Percentiles rank a stretch among this genome's conserved stretches.
Conservation (phyloP, 2,329 filamentous ascomycete species). For the Ophiostoma piceae region DNA sequence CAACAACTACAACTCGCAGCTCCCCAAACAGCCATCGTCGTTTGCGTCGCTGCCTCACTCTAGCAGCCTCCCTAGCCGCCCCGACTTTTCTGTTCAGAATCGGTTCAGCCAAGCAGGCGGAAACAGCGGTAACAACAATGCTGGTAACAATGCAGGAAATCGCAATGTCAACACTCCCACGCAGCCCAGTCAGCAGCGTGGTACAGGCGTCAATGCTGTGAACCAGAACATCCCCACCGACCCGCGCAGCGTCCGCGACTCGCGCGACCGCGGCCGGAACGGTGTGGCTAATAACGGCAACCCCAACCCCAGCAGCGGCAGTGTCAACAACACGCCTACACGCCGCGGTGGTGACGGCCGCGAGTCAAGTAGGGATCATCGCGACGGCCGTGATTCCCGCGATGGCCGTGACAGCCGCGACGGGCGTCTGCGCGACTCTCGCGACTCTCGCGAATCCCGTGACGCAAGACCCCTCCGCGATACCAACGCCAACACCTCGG, state of each 20-base stretch:
- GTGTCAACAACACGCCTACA: conserved; percentile 20
- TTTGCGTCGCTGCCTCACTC: conserved; percentile 32
- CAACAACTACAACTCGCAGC: conserved; percentile 12
- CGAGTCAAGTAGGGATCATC: conserved; percentile 34
- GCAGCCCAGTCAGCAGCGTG: background rate
- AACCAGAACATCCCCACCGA: conserved; percentile 6
- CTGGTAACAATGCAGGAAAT: background rate
- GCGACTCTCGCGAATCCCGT: conserved; percentile 32
- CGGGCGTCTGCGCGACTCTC: conserved; percentile 30
- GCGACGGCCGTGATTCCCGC: conserved; percentile 36
- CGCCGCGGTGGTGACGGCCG: conserved; percentile 33
- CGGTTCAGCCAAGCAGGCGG: conserved; percentile 14
- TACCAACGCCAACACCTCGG: background rate
- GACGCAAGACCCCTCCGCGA: conserved; percentile 31
- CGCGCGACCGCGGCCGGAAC: conserved; percentile 13
- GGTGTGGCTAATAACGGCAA: background rate
- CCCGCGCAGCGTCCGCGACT: conserved; percentile 14
- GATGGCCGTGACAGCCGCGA: conserved; percentile 28
- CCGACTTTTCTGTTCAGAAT: conserved; percentile 29
- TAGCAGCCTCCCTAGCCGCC: conserved; percentile 32
- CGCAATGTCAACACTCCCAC: background rate
- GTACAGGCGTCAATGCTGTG: background rate
- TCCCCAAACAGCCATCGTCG: conserved; percentile 34
- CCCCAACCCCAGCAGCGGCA: background rate
- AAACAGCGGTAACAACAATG: background rate